Evolutionary conservation across 75 land plant genomes (phyloP).

Genomic region (Chamaecyparis obtusa): DNA sequence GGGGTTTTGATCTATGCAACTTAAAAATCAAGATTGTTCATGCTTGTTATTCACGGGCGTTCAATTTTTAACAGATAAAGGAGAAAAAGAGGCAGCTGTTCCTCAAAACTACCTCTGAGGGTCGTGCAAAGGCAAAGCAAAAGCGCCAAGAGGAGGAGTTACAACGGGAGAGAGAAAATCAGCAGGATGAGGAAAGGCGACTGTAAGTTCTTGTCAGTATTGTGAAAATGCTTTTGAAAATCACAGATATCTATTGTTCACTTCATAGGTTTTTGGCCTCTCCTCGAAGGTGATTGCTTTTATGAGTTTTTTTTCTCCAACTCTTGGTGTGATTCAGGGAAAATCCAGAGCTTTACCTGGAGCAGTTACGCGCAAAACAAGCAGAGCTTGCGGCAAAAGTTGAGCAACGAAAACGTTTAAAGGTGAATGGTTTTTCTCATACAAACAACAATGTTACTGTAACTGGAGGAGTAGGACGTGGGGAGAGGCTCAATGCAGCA

Average conservation of each 20-base stretch:
- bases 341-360: constrained; percentile 92
- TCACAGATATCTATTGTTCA: background rate
- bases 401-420: constrained; percentile 82
- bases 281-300: background rate
- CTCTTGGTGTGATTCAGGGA: constrained; percentile 47
- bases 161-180: constrained; percentile 70
- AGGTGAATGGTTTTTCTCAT: constrained; percentile 43
- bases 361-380: constrained; percentile 69
- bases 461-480: constrained; percentile 77
- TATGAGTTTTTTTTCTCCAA: background rate
- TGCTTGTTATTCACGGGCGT: background rate
- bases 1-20: background rate
- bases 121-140: constrained; percentile 78
- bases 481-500: constrained; percentile 84
- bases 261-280: background rate
- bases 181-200: constrained; percentile 81
- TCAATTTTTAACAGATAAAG: constrained; percentile 50
- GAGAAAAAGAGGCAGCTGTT: constrained; percentile 86
- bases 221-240: background rate
- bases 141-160: constrained; percentile 76
- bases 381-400: constrained; percentile 74
- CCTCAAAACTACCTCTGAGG: constrained; percentile 87
- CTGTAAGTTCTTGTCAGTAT: constrained; percentile 41
- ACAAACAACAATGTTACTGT: constrained; percentile 41
- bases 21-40: background rate